Conservation (phyloP, 176 grass and related monocot genomes). For the Eleusine coracana region DNA sequence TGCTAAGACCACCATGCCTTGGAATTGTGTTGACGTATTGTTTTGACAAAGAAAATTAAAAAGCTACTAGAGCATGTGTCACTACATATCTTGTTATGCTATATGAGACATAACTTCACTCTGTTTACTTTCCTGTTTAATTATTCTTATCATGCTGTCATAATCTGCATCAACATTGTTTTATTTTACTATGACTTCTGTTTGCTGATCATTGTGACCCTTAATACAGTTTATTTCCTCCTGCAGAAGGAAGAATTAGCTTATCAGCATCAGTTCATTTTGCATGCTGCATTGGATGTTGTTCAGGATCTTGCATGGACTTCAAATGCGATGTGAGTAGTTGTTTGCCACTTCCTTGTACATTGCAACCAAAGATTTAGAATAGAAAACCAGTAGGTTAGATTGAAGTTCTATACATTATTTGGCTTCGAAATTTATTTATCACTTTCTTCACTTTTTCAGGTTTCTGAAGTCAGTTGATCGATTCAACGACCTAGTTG, state of each 20-base stretch:
- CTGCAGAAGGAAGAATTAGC: slow-evolving; percentile 82
- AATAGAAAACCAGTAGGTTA: background rate
- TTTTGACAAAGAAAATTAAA: background rate
- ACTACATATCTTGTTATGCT: background rate
- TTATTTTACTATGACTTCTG: background rate
- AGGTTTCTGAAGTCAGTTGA: slow-evolving; percentile 95
- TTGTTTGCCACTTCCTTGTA: background rate
- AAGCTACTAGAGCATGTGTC: background rate
- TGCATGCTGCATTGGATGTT: slow-evolving; percentile 88
- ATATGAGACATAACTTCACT: background rate
- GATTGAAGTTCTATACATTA: background rate
- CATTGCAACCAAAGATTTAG: background rate
- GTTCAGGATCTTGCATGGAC: slow-evolving; percentile 94
- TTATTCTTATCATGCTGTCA: background rate
- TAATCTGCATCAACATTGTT: background rate
- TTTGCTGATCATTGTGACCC: background rate
- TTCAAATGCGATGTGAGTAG: slow-evolving; percentile 80
- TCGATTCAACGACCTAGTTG: slow-evolving; percentile 89
- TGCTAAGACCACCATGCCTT: background rate
- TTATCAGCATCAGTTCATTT: slow-evolving; percentile 91
- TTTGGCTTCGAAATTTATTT: background rate
- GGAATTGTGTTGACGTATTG: background rate
- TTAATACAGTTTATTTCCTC: slow-evolving; percentile 18
- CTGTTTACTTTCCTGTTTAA: background rate
- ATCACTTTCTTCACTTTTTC: slow-evolving; percentile 12